These are phyloP conservation scores for Tylopilus cervinicoccineus DNA, from an alignment of 768 basidiomycete species.

Conservation along the genomic window DNA sequence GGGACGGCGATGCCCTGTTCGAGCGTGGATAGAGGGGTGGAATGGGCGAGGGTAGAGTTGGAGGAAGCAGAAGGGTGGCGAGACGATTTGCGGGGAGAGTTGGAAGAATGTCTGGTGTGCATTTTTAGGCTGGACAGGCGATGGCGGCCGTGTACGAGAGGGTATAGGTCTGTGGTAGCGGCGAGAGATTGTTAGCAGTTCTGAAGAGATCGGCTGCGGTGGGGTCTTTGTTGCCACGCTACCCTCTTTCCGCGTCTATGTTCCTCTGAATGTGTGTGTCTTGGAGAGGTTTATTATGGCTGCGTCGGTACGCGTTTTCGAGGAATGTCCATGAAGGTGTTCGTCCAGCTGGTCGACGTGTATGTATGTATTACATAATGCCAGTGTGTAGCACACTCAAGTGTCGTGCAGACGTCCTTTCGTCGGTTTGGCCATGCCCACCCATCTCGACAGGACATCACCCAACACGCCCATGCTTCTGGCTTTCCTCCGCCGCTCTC, in stretches of 20 bases:
- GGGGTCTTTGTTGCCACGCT: constrained; percentile 6
- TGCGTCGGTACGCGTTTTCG: constrained; percentile 15
- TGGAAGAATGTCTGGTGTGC: constrained; percentile 27
- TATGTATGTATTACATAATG: constrained; percentile 19
- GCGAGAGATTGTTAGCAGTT: constrained; percentile 5
- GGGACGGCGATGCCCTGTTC: constrained; percentile 29
- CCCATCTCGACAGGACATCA: constrained; percentile 16
- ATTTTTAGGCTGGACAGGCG: constrained; percentile 10
- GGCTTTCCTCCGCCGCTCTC: constrained; percentile 14
- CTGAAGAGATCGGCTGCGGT: constrained; percentile 13
- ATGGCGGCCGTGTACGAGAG: constrained; percentile 1
- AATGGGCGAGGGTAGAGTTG: constrained; percentile 17
- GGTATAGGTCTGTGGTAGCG: constrained; percentile 9
- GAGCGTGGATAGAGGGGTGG: constrained; percentile 29
- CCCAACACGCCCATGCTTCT: constrained; percentile 1
- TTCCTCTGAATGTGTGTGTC: background rate
- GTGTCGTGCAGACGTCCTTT: background rate
- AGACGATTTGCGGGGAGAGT: constrained; percentile 27
- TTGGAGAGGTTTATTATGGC: constrained; percentile 1
- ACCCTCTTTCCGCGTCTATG: constrained; percentile 1
- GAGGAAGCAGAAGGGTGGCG: constrained; percentile 27
- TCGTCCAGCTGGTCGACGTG: constrained; percentile 1
- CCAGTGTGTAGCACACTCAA: background rate
- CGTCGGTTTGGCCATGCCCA: constrained; percentile 5
- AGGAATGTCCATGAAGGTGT: constrained; percentile 25